phyloP scores from a whole-genome alignment of 495 filamentous ascomycete genomes.

The Symbiotaphrina buchneri region DNA sequence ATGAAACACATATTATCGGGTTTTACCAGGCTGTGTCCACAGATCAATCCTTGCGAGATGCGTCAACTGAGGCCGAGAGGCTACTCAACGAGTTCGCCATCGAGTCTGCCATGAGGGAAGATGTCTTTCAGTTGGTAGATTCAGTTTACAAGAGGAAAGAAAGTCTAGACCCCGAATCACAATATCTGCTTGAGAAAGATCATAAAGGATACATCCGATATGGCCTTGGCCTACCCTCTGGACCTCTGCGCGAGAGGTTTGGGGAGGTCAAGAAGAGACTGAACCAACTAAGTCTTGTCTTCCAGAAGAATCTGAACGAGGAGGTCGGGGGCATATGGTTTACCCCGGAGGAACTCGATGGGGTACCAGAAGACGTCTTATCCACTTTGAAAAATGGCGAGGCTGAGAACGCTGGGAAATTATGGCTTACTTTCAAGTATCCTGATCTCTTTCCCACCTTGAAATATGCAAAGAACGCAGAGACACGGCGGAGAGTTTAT shows the following conservation, averaged over 20 bases:
- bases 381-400: slow-evolving; percentile 17
- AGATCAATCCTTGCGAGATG: slow-evolving; percentile 22
- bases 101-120: slow-evolving; percentile 44
- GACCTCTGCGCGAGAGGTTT: slow-evolving; percentile 37
- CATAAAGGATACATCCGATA: slow-evolving; percentile 42
- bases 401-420: slow-evolving; percentile 32
- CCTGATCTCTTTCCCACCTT: slow-evolving; percentile 42
- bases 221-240: slow-evolving; percentile 36
- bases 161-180: slow-evolving; percentile 37
- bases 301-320: slow-evolving; percentile 49
- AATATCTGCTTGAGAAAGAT: slow-evolving; percentile 41
- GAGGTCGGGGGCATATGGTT: slow-evolving; percentile 48
- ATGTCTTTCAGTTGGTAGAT: slow-evolving; percentile 39
- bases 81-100: slow-evolving; percentile 43
- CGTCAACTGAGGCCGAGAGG: slow-evolving; percentile 44
- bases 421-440: slow-evolving; percentile 46
- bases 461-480: slow-evolving; percentile 24
- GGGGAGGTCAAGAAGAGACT: slow-evolving; percentile 54
- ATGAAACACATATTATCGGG: slow-evolving; percentile 18
- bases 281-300: slow-evolving; percentile 38
- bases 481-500: slow-evolving; percentile 15
- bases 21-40: slow-evolving; percentile 25
- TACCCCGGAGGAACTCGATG: slow-evolving; percentile 33
- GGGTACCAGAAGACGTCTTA: slow-evolving; percentile 38
- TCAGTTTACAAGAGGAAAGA: slow-evolving; percentile 33